phyloP scores from a whole-genome alignment of 1,284 basidiomycete genomes.

The Microbotryum saponariae region DNA sequence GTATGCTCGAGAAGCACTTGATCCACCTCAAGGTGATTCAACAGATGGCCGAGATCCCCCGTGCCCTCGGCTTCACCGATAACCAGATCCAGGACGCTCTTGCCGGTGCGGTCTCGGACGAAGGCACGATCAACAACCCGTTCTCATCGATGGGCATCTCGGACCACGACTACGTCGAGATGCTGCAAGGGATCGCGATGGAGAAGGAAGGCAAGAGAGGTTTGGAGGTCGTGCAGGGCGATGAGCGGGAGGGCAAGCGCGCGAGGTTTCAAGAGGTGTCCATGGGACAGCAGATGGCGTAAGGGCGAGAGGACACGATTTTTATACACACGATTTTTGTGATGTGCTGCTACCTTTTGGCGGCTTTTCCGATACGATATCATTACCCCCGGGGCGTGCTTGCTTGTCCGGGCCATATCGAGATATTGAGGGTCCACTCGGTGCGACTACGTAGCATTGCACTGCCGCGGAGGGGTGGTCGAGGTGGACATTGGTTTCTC shows the following conservation, averaged over 20 bases:
- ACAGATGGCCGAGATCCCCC: slow-evolving; percentile 63
- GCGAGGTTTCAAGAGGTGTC: slow-evolving; percentile 24
- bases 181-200: slow-evolving; percentile 29
- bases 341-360: not conserved
- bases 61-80: slow-evolving; percentile 58
- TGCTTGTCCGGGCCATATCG: not conserved
- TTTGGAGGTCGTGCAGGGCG: slow-evolving; percentile 26
- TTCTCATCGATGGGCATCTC: slow-evolving; percentile 30
- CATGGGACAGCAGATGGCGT: no score
- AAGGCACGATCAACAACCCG: slow-evolving; percentile 26
- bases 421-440: not conserved
- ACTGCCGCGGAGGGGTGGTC: no score
- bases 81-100: slow-evolving; percentile 33
- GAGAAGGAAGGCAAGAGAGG: slow-evolving; percentile 31
- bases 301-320: not conserved
- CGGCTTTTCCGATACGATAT: not conserved
- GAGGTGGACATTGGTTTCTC: no score
- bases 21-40: slow-evolving; percentile 87
- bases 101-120: slow-evolving; percentile 18
- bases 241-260: slow-evolving; percentile 11
- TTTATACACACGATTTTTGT: not conserved
- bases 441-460: no score
- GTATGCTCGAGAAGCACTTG: slow-evolving; percentile 94
- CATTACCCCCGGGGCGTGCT: not conserved
- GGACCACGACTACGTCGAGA: slow-evolving; percentile 29